Evolutionary conservation across 2,329 filamentous ascomycete genomes (phyloP).

Genomic region (Metarhizium humberi): DNA sequence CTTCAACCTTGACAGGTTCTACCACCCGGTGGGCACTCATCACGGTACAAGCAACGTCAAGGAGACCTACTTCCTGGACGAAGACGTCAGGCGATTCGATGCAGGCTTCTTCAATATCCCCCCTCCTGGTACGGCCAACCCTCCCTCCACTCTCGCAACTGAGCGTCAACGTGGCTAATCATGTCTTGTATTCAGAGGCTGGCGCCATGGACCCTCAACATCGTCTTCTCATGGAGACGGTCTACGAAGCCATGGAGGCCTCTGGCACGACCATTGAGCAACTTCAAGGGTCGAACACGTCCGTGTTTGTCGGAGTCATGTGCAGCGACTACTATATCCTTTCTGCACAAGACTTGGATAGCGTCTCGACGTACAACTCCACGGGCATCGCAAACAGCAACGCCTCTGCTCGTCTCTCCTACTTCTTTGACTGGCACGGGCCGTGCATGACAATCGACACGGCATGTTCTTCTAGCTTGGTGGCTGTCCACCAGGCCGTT

Average conservation of each 20-base stretch:
- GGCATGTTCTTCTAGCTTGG: slow-evolving; percentile 37
- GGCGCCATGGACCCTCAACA: slow-evolving; percentile 32
- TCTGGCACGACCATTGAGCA: slow-evolving; percentile 23
- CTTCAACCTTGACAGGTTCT: slow-evolving; percentile 16
- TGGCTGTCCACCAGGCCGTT: slow-evolving; percentile 34
- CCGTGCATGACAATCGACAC: slow-evolving; percentile 41
- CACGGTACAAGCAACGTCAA: slow-evolving; percentile 11
- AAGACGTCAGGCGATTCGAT: slow-evolving; percentile 24
- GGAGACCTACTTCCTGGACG: slow-evolving; percentile 15
- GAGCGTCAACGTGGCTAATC: too few species aligned
- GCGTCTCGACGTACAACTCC: too few species aligned
- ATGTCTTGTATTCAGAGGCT: slow-evolving; percentile 19
- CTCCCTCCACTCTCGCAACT: too few species aligned
- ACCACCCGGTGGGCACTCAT: slow-evolving; percentile 24
- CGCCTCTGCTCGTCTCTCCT: slow-evolving; percentile 21
- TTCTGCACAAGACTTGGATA: too few species aligned
- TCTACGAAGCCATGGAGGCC: slow-evolving; percentile 31
- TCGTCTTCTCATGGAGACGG: slow-evolving; percentile 27
- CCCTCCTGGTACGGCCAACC: slow-evolving; percentile 5
- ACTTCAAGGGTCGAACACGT: slow-evolving; percentile 9
- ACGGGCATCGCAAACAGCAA: slow-evolving; percentile 26
- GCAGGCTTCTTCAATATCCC: slow-evolving; percentile 28
- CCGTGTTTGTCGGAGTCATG: slow-evolving; percentile 10
- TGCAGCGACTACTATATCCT: slow-evolving; percentile 8
- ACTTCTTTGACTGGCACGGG: slow-evolving; percentile 36